A percentile compares a stretch with the other conserved stretches of the same genome.
Evolutionary conservation across 768 basidiomycete genomes (phyloP).

Genomic region (Kwoniella dejecticola): DNA sequence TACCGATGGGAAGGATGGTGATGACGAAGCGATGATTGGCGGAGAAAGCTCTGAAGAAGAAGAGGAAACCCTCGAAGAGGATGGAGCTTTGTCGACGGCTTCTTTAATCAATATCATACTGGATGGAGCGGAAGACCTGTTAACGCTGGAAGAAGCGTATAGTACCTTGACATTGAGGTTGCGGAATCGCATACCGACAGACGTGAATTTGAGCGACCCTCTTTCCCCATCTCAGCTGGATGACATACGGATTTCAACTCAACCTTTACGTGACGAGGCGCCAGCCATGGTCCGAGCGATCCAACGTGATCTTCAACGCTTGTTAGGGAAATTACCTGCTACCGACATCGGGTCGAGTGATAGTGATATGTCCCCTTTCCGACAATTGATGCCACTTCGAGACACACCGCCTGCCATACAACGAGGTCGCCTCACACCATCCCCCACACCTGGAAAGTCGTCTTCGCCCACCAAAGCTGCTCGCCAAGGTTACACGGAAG

Average conservation of each 20-base stretch:
- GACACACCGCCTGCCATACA: conserved; percentile 22
- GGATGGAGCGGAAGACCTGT: conserved; percentile 47
- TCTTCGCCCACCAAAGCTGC: conserved; percentile 26
- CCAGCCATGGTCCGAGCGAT: conserved; percentile 48
- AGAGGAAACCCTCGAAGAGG: conserved; percentile 35
- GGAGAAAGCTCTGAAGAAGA: conserved; percentile 30
- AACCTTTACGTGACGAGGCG: conserved; percentile 41
- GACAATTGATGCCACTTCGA: conserved; percentile 27
- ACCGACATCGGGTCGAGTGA: conserved; percentile 24
- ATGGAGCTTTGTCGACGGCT: conserved; percentile 32
- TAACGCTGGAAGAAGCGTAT: conserved; percentile 55
- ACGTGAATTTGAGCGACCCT: neutral
- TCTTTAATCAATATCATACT: conserved; percentile 51
- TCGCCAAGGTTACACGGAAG: conserved; percentile 49
- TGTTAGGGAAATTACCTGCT: conserved; percentile 41
- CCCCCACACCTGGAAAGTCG: conserved; percentile 32
- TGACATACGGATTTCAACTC: conserved; percentile 24
- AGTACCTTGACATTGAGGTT: conserved; percentile 37
- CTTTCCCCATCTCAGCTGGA: conserved; percentile 9
- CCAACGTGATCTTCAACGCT: conserved; percentile 42
- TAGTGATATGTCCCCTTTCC: conserved; percentile 27
- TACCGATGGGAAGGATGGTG: conserved; percentile 2
- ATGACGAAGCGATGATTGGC: conserved; percentile 12
- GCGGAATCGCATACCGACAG: conserved; percentile 17
- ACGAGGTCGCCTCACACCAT: conserved; percentile 26